These are phyloP conservation scores for Cyclaneusma minus DNA, from an alignment of 2,329 filamentous ascomycete genomes.

Conservation along the genomic window DNA sequence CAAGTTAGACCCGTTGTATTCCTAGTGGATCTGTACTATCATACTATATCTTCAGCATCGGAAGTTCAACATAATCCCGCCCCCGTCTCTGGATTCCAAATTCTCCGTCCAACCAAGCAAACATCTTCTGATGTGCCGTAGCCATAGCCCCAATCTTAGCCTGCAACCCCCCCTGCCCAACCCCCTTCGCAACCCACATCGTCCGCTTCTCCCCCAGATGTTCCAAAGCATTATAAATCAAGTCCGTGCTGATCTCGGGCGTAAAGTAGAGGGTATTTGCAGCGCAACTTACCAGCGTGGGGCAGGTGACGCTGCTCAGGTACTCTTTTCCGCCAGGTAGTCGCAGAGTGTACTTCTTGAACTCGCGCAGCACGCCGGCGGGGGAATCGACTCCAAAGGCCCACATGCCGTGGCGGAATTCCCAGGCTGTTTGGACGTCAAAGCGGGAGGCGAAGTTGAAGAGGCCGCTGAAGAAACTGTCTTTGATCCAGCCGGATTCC, in stretches of 20 bases:
- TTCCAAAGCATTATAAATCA: slow-evolving; percentile 6
- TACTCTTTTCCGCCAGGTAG: slow-evolving; percentile 6
- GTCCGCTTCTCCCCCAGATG: slow-evolving; percentile 9
- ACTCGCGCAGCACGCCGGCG: slow-evolving; percentile 8
- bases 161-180: slow-evolving; percentile 12
- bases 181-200: slow-evolving; percentile 10
- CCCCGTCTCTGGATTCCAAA: slow-evolving; percentile 4
- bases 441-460: slow-evolving; percentile 6
- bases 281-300: slow-evolving; percentile 13
- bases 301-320: slow-evolving; percentile 9
- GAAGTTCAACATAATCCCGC: too few species aligned
- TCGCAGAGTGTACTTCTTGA: slow-evolving; percentile 6
- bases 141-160: slow-evolving; percentile 13
- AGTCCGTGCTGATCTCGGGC: slow-evolving; percentile 6
- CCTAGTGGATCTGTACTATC: too few species aligned
- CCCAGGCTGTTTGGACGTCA: slow-evolving; percentile 14
- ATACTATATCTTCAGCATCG: too few species aligned
- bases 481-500: slow-evolving; percentile 15
- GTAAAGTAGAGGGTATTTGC: slow-evolving; percentile 8
- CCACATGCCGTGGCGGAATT: slow-evolving; percentile 10
- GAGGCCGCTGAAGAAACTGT: slow-evolving; percentile 14
- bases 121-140: slow-evolving; percentile 3
- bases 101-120: slow-evolving; percentile 4
- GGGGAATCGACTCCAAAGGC: slow-evolving; percentile 7
- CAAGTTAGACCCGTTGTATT: too few species aligned